A percentile compares a stretch with the other conserved stretches of the same genome.
These are phyloP conservation scores for Waltiozyma sp. DNA, from an alignment of 1,139 yeast genomes.

Conservation along the genomic window DNA sequence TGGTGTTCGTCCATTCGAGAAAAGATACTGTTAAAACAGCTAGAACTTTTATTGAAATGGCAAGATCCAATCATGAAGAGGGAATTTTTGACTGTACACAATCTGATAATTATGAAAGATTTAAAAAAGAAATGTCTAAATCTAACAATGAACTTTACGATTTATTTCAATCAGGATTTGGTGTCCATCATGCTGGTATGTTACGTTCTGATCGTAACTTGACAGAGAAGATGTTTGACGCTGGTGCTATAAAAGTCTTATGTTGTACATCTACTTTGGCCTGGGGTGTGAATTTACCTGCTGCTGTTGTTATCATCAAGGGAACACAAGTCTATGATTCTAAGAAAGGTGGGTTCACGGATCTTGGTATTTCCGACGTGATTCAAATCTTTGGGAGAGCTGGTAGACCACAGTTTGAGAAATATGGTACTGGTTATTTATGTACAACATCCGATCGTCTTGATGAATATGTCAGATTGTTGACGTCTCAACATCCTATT, in stretches of 20 bases:
- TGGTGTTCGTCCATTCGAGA: constrained; percentile 95
- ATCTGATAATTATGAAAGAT: constrained; percentile 33
- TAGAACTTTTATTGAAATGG: constrained; percentile 57
- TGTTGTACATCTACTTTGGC: constrained; percentile 97
- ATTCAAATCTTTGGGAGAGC: constrained; percentile 98
- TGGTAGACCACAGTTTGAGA: constrained; percentile 95
- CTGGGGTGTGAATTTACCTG: constrained; percentile 99
- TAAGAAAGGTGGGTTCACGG: constrained; percentile 88
- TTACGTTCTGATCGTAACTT: constrained; percentile 80
- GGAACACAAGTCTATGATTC: constrained; percentile 96
- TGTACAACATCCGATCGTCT: constrained; percentile 75
- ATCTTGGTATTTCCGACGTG: constrained; percentile 91
- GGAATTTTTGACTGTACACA: constrained; percentile 54
- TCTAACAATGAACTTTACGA: constrained; percentile 76
- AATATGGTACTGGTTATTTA: constrained; percentile 83
- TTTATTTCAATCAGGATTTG: constrained; percentile 73
- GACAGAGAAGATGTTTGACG: constrained; percentile 77
- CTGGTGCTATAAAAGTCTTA: constrained; percentile 80
- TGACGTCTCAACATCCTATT: constrained; percentile 94
- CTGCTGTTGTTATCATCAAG: constrained; percentile 91
- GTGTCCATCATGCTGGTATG: constrained; percentile 98
- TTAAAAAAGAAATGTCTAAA: constrained; percentile 57
- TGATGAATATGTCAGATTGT: constrained; percentile 76
- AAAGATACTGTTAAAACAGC: constrained; percentile 87
- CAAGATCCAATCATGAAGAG: constrained; percentile 45